Conservation (phyloP, 2,329 filamentous ascomycete genomes). For the Neofusicoccum kwambonambiense region DNA sequence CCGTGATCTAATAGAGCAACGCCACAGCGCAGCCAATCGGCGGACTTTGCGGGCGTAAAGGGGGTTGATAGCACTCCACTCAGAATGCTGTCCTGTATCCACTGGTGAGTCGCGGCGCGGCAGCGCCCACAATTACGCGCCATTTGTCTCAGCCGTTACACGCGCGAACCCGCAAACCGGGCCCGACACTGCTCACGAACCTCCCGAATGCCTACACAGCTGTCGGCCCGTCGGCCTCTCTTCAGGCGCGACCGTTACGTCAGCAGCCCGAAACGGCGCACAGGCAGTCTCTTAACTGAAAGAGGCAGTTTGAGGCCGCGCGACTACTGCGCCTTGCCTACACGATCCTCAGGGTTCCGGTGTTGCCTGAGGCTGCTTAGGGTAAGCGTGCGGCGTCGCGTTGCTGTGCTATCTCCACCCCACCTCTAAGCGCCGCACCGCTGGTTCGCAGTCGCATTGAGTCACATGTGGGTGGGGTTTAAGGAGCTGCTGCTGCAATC, state of each 20-base stretch:
- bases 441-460: not conserved
- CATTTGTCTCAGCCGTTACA: not conserved
- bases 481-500: not conserved
- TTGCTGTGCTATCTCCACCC: not conserved
- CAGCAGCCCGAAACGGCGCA: constrained; percentile 4
- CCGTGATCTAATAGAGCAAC: no score
- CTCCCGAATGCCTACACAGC: not conserved
- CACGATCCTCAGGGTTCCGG: not conserved
- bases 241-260: not conserved
- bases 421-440: not conserved
- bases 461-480: not conserved
- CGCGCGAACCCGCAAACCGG: not conserved
- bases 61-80: not conserved
- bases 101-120: no score
- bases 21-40: not conserved
- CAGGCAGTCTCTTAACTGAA: constrained; percentile 8
- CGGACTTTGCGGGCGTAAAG: not conserved
- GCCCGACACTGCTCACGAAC: no score
- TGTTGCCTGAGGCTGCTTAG: not conserved
- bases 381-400: not conserved
- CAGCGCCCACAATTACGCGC: no score
- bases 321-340: not conserved
- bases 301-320: constrained; percentile 9
- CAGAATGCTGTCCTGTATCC: not conserved
- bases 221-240: not conserved